These are phyloP conservation scores for Zygoascus biomembranicola DNA, from an alignment of 805 yeast genomes.

Conservation along the genomic window DNA sequence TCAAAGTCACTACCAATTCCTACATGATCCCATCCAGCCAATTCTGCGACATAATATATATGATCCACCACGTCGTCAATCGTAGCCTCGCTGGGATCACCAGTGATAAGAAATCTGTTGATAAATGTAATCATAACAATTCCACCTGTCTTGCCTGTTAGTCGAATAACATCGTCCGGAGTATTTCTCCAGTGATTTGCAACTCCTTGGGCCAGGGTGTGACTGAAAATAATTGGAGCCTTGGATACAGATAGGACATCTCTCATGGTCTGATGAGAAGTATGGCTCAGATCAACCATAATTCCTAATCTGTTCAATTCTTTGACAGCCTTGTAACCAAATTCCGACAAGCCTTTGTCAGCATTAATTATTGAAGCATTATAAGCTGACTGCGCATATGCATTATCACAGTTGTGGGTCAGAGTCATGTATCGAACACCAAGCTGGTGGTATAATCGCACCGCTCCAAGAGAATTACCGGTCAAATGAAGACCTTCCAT, in stretches of 20 bases:
- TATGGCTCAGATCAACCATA: conserved; percentile 45
- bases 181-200: conserved; percentile 40
- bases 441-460: conserved; percentile 40
- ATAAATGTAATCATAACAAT: conserved; percentile 41
- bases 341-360: conserved; percentile 38
- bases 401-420: conserved; percentile 50
- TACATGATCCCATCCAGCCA: conserved; percentile 45
- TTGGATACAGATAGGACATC: conserved; percentile 34
- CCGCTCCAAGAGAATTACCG: conserved; percentile 41
- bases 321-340: conserved; percentile 34
- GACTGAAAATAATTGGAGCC: conserved; percentile 44
- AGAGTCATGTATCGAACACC: conserved; percentile 49
- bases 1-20: conserved; percentile 48
- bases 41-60: conserved; percentile 34
- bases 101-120: conserved; percentile 31
- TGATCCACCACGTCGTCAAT: conserved; percentile 43
- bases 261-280: conserved; percentile 39
- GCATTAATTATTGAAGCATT: conserved; percentile 37
- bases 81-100: conserved; percentile 22
- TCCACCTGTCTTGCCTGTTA: conserved; percentile 37
- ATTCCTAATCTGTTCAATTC: conserved; percentile 48
- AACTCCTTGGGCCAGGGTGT: conserved; percentile 36
- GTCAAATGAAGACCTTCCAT: conserved; percentile 49
- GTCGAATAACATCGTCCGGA: conserved; percentile 37
- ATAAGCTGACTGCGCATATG: conserved; percentile 49